Evolutionary conservation across 1,284 basidiomycete genomes (phyloP).

Genomic region (Tilletia setariae): DNA sequence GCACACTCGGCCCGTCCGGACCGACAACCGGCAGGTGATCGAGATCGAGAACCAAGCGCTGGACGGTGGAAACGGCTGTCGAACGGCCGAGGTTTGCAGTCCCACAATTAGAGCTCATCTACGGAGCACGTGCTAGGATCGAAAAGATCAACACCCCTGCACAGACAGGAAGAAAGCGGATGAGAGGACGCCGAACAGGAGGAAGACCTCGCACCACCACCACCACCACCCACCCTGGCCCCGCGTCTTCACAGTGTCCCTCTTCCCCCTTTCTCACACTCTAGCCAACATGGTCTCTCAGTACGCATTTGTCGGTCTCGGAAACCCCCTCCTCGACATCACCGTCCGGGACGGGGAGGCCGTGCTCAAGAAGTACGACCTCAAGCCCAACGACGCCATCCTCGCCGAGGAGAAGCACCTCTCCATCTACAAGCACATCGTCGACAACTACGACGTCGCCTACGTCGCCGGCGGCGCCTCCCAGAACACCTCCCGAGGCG

Average conservation of each 20-base stretch:
- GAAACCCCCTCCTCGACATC: slow-evolving; percentile 56
- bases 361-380: slow-evolving; percentile 82
- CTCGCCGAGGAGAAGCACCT: slow-evolving; percentile 85
- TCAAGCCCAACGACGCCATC: slow-evolving; percentile 95
- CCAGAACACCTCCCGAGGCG: slow-evolving; percentile 92
- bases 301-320: slow-evolving; percentile 51
- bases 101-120: too few relatives aligned
- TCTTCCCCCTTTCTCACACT: not conserved
- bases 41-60: too few relatives aligned
- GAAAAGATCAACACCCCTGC: slow-evolving; percentile 16
- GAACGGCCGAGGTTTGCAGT: too few relatives aligned
- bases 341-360: slow-evolving; percentile 66
- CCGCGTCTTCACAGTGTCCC: not conserved
- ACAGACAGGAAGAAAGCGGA: slow-evolving; percentile 20
- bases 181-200: slow-evolving; percentile 13
- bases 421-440: slow-evolving; percentile 75
- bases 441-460: slow-evolving; percentile 71
- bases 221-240: not conserved
- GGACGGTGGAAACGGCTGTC: not conserved
- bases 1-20: too few relatives aligned
- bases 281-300: slow-evolving; percentile 22
- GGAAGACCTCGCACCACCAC: not conserved
- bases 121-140: slow-evolving; percentile 19
- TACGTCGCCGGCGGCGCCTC: slow-evolving; percentile 96
- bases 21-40: too few relatives aligned